A percentile compares a stretch with the other conserved stretches of the same genome.
Evolutionary conservation across 2,329 filamentous ascomycete genomes (phyloP).

Genomic region (Beauveria scarabaeidicola): DNA sequence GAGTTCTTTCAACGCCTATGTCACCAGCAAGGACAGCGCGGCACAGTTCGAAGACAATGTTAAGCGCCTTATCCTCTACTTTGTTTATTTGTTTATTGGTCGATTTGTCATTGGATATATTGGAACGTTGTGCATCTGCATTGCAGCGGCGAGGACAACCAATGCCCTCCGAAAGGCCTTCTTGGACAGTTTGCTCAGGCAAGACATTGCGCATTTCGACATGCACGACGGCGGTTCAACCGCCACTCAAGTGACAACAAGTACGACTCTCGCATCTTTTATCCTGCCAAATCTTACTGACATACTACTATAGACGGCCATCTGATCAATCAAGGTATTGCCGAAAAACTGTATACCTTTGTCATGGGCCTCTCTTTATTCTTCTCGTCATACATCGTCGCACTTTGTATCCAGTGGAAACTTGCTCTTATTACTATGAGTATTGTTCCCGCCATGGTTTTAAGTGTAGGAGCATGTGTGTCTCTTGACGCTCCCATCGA

Average conservation of each 20-base stretch:
- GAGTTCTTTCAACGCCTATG: neutral
- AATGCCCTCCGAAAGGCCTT: slow-evolving; percentile 4
- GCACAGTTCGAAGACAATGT: neutral
- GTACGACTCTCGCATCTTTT: neutral
- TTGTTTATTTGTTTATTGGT: slow-evolving; percentile 6
- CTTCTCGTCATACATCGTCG: neutral
- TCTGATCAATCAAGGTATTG: neutral
- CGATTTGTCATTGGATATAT: slow-evolving; percentile 5
- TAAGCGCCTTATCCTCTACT: slow-evolving; percentile 3
- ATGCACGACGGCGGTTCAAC: neutral
- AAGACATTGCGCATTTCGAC: slow-evolving; percentile 8
- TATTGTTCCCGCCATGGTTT: neutral
- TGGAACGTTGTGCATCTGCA: neutral
- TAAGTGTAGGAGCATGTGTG: neutral
- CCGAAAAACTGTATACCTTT: neutral
- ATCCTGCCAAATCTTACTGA: neutral
- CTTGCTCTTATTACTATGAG: neutral
- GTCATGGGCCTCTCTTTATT: neutral
- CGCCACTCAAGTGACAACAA: slow-evolving; percentile 2
- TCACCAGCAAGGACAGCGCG: neutral
- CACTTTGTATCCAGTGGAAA: neutral
- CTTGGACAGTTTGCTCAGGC: neutral
- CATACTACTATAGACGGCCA: neutral
- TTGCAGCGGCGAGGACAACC: slow-evolving; percentile 2
- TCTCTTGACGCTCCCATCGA: neutral